These are phyloP conservation scores for Podospora sp. DNA, from an alignment of 495 filamentous ascomycete species.

Conservation along the genomic window DNA sequence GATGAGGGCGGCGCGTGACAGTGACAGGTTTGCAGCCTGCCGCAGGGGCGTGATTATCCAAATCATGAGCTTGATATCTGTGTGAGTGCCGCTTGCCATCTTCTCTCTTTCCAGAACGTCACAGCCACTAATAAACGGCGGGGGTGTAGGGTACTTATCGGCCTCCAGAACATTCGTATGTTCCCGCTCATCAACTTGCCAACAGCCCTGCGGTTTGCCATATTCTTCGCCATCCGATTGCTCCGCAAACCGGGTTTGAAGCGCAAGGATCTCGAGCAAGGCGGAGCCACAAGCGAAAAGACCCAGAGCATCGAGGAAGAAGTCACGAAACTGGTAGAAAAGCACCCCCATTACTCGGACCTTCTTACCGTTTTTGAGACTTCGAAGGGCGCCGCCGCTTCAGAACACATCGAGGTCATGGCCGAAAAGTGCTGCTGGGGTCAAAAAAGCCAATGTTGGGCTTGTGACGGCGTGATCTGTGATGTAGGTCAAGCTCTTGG, in stretches of 20 bases:
- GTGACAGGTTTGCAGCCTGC: neutral
- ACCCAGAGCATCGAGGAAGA: neutral
- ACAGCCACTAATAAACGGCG: neutral
- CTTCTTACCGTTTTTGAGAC: neutral
- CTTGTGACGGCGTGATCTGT: constrained; percentile 12
- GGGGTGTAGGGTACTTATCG: neutral
- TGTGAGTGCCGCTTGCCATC: neutral
- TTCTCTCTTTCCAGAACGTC: neutral
- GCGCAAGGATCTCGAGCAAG: neutral
- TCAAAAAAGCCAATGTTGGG: constrained; percentile 18
- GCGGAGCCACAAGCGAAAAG: neutral
- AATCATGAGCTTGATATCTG: neutral
- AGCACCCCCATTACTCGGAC: constrained; percentile 6
- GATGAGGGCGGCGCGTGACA: neutral
- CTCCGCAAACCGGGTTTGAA: neutral
- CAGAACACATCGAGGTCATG: neutral
- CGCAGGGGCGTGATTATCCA: neutral
- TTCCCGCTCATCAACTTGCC: constrained; percentile 14
- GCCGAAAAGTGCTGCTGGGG: neutral
- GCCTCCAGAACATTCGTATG: neutral
- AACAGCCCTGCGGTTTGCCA: neutral
- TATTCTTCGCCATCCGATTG: constrained; percentile 3
- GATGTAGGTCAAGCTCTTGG: neutral
- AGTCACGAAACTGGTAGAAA: neutral
- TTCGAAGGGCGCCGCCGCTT: neutral